Base-by-base conservation (phyloP, 1,139 yeast species). In the Hansenula lynferdii region DNA sequence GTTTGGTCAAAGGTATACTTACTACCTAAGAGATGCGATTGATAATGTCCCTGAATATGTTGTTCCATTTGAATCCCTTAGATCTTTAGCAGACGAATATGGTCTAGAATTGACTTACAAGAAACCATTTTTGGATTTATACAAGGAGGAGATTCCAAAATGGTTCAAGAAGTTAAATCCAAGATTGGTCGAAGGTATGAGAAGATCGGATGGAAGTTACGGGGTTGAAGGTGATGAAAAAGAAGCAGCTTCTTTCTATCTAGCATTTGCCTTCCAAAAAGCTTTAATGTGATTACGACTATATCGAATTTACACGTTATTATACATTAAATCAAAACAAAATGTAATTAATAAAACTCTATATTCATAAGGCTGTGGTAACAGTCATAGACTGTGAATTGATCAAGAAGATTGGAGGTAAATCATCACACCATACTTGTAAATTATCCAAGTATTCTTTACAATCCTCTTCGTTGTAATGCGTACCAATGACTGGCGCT, bases 1-100 rank as follows among this genome's bases (percentile, higher is more conserved):
- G 0, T 90, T 70, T 58, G 98, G 98, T 0, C 85, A 89, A 60
- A 72, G 77, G 52, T 92, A 92, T 60, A 77, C 76, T 38, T 92
- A 86, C 57, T 86, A 72, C 64, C 66, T 92, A 44, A 80, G 81
- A 49, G 98, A 92, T 63, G 98, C 99, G 0, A 94, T 92, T 35
- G 97, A 87, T 47, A 82, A 92, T 54, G 97, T 92, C 8, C 97
- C 97, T 0, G 99, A 92, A 57, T 92, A 85, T 56, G 94, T 92
- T n/a, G 97, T 92, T 6, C 98, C 97, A 0, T 89, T 92, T 63
- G 97, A 92, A 53, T 77, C 84, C 0, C 75, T 92, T 43, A 71
- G 95, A 57, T 76, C 82, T 43, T 64, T 89, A 37, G 94, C 96
- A 36, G 90, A 83, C 57, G 95, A 87, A 44, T 85, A 80, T 58